Evolutionary conservation across 2,329 filamentous ascomycete genomes (phyloP), one percentile per base, ranked within the genome.

Genomic region (Colletotrichum sp.): DNA sequence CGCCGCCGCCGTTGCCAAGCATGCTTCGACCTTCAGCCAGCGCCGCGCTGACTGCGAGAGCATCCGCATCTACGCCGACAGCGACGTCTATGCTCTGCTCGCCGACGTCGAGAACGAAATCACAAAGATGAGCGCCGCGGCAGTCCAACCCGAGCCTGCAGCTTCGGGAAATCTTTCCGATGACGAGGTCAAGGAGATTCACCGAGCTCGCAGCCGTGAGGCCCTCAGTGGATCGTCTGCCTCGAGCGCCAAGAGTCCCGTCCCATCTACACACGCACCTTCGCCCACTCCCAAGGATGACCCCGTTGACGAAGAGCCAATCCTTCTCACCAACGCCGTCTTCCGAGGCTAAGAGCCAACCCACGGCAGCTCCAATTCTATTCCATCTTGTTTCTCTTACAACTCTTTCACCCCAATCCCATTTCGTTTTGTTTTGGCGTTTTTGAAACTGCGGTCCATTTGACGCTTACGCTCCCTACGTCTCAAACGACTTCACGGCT

Each of bases 21-120:
- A 79, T 3, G 80, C 79, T n/a, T 78, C 78, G 16, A 80, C 84
- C 52, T 80, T 81, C 34, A 77, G 76, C 25, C 73, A 78, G n/a
- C 78, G 81, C 13, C 85, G 88, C 59, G 80, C 83, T 15, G 88
- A 88, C 27, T 87, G 92, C 49, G 91, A 94, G 82, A 94, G 92
- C 81, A 94, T 94, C 76, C 90, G 91, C 27, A 89, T 94, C 78
- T 94, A 94, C 78, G 92, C 92, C 27, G 92, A 92, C 75, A 90
- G 91, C 75, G 92, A 93, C 63, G 90, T 95, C 11, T 94, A 92
- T 78, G 89, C 91, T 3, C 87, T 95, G 3, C 86, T 95, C 55
- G 91, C 90, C 2, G 93, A 94, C 78, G 93, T 94, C 16, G 92
- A 94, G 82, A 87, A 87, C 77, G 89, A 92, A 80, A 90, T 93